A percentile compares a stretch with the other conserved stretches of the same genome.
Evolutionary conservation across 768 basidiomycete species (phyloP).

Genomic region (Lanmaoa rubissima): DNA sequence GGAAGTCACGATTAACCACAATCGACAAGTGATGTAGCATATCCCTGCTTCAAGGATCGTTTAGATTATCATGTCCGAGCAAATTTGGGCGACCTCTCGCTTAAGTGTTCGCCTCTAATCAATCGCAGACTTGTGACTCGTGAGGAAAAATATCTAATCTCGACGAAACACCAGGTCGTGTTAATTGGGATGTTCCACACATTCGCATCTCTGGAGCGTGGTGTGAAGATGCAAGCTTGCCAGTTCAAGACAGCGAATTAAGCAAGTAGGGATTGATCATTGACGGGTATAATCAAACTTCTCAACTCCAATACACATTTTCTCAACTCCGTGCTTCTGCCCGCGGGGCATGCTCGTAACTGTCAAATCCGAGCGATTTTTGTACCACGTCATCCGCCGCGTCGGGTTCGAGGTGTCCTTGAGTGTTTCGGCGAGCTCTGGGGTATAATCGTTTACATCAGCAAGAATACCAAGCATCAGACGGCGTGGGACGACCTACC

Average conservation of each 20-base stretch:
- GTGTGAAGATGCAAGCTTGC: neutral
- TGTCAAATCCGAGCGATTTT: conserved; percentile 72
- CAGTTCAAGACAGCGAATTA: neutral
- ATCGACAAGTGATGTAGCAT: neutral
- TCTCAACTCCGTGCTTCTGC: conserved; percentile 22
- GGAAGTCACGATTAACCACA: too few species aligned
- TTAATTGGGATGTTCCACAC: neutral
- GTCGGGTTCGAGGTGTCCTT: conserved; percentile 89
- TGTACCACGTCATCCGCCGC: conserved; percentile 78
- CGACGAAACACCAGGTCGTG: too few species aligned
- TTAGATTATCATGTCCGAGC: neutral
- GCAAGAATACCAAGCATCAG: neutral
- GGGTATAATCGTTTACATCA: neutral
- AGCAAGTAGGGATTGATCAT: neutral
- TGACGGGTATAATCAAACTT: neutral
- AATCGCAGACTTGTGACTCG: neutral
- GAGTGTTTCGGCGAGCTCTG: conserved; percentile 83
- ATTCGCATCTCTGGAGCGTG: neutral
- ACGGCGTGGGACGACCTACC: conserved; percentile 42
- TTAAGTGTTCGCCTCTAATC: too few species aligned
- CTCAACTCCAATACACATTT: neutral
- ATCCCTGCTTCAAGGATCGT: too few species aligned
- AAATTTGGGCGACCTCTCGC: too few species aligned
- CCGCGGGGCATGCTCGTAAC: conserved; percentile 49
- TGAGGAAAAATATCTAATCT: too few species aligned